These are phyloP conservation scores for Lithocarpus polystachyus DNA, from an alignment of 306 rosid species.

Conservation along the genomic window DNA sequence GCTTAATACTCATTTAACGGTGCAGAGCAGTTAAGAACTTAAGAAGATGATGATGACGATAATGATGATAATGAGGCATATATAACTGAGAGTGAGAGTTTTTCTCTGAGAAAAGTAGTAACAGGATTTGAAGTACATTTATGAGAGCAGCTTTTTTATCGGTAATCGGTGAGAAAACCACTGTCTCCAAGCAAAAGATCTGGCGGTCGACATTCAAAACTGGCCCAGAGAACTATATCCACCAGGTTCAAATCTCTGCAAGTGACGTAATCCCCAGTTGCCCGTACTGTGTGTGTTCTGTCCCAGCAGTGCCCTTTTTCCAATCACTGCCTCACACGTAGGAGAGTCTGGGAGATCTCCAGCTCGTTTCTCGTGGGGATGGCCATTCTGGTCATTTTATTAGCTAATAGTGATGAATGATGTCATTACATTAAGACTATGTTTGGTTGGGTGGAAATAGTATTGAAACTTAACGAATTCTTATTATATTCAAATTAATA, in stretches of 20 bases:
- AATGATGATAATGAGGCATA: background rate
- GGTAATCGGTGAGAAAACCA: conserved; percentile 26
- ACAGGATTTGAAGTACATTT: conserved; percentile 1
- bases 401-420: too few species aligned
- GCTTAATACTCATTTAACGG: background rate
- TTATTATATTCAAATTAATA: rapidly evolving
- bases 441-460: too few species aligned
- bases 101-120: background rate
- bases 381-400: background rate
- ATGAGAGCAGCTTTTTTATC: conserved; percentile 1
- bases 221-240: background rate
- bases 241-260: conserved; percentile 19
- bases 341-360: background rate
- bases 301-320: background rate
- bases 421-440: too few species aligned
- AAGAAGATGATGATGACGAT: too few species aligned
- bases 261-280: conserved; percentile 40
- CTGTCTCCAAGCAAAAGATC: conserved; percentile 30
- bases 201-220: conserved; percentile 26
- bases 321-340: conserved; percentile 12
- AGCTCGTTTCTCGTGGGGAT: background rate
- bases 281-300: conserved; percentile 3
- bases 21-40: background rate
- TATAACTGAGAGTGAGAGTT: conserved; percentile 10
- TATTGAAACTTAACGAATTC: rapidly evolving